Percentiles rank a stretch among this genome's conserved stretches.
Conservation (phyloP, 2,329 filamentous ascomycete genomes). For the Thelonectria rubi region DNA sequence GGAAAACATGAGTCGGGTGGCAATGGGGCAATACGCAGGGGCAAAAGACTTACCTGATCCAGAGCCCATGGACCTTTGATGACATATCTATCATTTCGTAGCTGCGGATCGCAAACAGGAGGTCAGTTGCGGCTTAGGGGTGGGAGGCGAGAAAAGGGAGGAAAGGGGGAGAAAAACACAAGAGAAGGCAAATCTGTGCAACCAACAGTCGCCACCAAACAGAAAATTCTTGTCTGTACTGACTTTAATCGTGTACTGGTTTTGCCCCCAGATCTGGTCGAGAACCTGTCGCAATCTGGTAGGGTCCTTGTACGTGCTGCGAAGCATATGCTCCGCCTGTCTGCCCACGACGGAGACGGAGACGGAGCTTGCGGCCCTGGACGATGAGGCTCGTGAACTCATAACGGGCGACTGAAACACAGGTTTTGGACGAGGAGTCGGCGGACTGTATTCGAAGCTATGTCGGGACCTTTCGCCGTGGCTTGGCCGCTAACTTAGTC, state of each 20-base stretch:
- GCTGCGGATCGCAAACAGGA: neutral
- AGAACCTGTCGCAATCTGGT: neutral
- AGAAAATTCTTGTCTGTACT: neutral
- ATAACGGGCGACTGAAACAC: neutral
- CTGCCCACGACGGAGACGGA: neutral
- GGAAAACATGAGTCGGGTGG: neutral
- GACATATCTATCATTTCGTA: constrained; percentile 9
- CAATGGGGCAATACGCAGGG: neutral
- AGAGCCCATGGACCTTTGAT: neutral
- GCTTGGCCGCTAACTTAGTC: neutral
- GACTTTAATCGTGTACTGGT: neutral
- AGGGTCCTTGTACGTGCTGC: constrained; percentile 6
- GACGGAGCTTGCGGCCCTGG: neutral
- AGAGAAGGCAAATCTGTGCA: neutral
- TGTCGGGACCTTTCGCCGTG: neutral
- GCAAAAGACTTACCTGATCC: neutral
- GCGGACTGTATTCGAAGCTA: neutral
- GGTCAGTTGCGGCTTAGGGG: neutral
- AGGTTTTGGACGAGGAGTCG: neutral
- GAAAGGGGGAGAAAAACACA: too few relatives aligned
- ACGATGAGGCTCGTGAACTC: neutral
- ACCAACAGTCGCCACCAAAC: neutral
- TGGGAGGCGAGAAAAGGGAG: too few relatives aligned
- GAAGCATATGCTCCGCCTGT: neutral
- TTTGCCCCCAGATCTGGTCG: neutral